Evolutionary conservation across 345 rosid species (phyloP).

Genomic region (Citrus sinensis): DVS_A1.0 CM039161.1:5452501-5453000

Average conservation of each 20-base stretch:
- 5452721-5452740: not conserved
- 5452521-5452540: too few relatives aligned
- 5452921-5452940: not conserved
- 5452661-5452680: not conserved
- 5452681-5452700: not conserved
- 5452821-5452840: not conserved
- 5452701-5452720: slow-evolving; percentile 10
- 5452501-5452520: too few relatives aligned
- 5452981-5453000: too few relatives aligned
- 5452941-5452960: not conserved
- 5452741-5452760: slow-evolving; percentile 18
- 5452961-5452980: not conserved
- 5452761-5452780: slow-evolving; percentile 21
- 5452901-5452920: not conserved
- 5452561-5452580: too few relatives aligned
- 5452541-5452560: too few relatives aligned
- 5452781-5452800: not conserved
- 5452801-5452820: not conserved
- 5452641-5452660: not conserved
- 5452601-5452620: not conserved
- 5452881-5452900: not conserved
- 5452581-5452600: not conserved
- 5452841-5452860: not conserved
- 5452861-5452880: slow-evolving; percentile 12
- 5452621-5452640: not conserved